These are phyloP conservation scores for Orobanche coerulescens DNA, from an alignment of 257 asterid genomes.

Conservation along the genomic window DNA sequence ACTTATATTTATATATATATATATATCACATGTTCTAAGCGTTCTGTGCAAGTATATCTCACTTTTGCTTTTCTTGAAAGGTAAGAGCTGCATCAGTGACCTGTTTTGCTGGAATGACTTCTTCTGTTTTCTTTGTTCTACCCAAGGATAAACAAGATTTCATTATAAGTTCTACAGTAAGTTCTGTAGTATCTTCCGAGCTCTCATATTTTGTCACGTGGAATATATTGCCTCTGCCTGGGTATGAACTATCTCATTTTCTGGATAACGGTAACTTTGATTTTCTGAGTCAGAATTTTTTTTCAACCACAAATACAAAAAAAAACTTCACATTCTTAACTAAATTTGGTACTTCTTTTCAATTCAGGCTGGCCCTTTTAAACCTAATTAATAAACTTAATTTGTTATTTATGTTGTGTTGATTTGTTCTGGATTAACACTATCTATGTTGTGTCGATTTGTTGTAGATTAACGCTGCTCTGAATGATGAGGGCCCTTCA, in stretches of 20 bases:
- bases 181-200: slow-evolving; percentile 22
- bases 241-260: neutral
- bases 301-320: slow-evolving; percentile 3
- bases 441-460: slow-evolving; percentile 21
- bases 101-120: slow-evolving; percentile 96
- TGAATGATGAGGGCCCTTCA: slow-evolving; percentile 60
- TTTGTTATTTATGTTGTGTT: slow-evolving; percentile 2
- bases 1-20: neutral
- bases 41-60: neutral
- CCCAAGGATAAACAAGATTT: slow-evolving; percentile 61
- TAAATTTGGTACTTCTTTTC: slow-evolving; percentile 1
- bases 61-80: slow-evolving; percentile 37
- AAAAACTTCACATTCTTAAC: neutral
- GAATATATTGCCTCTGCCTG: neutral
- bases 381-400: slow-evolving; percentile 1
- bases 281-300: neutral
- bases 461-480: slow-evolving; percentile 61
- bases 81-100: slow-evolving; percentile 94
- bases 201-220: slow-evolving; percentile 2
- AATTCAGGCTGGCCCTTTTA: slow-evolving; percentile 10
- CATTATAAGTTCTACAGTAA: slow-evolving; percentile 62
- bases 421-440: slow-evolving; percentile 50
- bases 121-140: slow-evolving; percentile 63
- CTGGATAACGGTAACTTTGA: neutral
- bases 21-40: neutral